Percentiles rank a stretch among this genome's conserved stretches.
Conservation (phyloP, 192 early-diverging fungal species). For the Linnemannia exigua region DNA sequence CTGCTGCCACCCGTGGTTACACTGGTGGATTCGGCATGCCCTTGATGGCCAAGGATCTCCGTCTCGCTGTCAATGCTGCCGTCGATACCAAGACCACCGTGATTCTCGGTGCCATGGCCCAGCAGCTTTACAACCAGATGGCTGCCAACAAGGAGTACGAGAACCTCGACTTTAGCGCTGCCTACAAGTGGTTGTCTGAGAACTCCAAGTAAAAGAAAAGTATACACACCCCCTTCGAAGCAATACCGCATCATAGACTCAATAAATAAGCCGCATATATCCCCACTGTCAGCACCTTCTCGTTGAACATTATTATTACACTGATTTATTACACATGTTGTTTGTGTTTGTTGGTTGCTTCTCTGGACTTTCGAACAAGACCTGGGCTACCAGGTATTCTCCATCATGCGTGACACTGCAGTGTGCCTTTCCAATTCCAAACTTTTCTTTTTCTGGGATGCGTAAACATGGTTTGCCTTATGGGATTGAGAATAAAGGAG, state of each 20-base stretch:
- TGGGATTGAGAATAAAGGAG: neutral
- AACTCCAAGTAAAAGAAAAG: constrained; percentile 20
- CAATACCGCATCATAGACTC: neutral
- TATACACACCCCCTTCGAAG: neutral
- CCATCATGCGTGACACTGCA: constrained; percentile 85
- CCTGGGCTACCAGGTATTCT: constrained; percentile 78
- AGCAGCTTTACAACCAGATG: constrained; percentile 88
- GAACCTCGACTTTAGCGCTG: constrained; percentile 87
- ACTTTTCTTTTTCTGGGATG: constrained; percentile 49
- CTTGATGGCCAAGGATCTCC: constrained; percentile 95
- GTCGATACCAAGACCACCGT: constrained; percentile 77
- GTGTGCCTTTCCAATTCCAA: constrained; percentile 61
- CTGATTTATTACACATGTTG: neutral
- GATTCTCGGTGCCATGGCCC: constrained; percentile 79
- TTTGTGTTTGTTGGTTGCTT: neutral
- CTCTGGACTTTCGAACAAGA: constrained; percentile 68
- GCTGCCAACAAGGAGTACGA: constrained; percentile 73
- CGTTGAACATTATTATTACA: neutral
- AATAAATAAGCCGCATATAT: constrained; percentile 2
- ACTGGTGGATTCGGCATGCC: constrained; percentile 90
- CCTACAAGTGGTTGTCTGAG: constrained; percentile 71
- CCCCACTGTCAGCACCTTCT: neutral
- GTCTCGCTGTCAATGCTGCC: constrained; percentile 90
- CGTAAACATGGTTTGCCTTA: constrained; percentile 64
- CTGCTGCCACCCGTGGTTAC: constrained; percentile 85